A percentile compares a stretch with the other conserved stretches of the same genome.
phyloP scores from a whole-genome alignment of 2,329 filamentous ascomycete genomes.

The Cercospora sp. region DNA sequence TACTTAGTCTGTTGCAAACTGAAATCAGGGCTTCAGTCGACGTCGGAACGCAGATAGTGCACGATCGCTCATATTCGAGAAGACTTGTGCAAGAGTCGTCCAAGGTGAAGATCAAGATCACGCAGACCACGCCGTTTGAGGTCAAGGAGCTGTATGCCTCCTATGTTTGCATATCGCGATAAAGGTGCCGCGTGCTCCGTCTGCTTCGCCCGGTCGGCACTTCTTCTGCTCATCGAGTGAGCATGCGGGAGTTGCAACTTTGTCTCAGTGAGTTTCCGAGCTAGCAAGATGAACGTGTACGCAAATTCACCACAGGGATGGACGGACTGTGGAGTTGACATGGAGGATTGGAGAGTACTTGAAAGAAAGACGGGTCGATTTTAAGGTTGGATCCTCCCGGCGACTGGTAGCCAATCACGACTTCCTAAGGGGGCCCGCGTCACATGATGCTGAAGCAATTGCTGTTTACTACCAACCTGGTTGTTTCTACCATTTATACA shows the following conservation, averaged over 20 bases:
- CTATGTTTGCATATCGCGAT: not conserved
- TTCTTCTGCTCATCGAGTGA: not conserved
- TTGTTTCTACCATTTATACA: not conserved
- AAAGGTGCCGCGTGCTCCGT: not conserved
- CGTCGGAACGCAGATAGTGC: not conserved
- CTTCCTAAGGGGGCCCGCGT: not conserved
- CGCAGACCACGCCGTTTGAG: not conserved
- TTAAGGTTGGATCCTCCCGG: too few species aligned
- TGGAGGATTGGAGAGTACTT: not conserved
- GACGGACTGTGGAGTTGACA: not conserved
- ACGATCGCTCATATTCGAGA: not conserved
- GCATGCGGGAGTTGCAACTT: not conserved
- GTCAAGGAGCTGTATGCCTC: not conserved
- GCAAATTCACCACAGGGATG: not conserved
- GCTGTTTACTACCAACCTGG: not conserved
- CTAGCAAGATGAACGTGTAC: not conserved
- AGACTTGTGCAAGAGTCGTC: not conserved
- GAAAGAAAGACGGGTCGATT: too few species aligned
- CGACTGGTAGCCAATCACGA: not conserved
- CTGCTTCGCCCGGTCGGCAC: not conserved
- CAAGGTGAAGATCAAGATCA: not conserved
- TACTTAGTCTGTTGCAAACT: not conserved
- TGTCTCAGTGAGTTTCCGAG: not conserved
- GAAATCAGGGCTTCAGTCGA: not conserved
- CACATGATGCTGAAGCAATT: not conserved